phyloP scores from a whole-genome alignment of 2,329 filamentous ascomycete species.

The Aschersonia sp. region DNA sequence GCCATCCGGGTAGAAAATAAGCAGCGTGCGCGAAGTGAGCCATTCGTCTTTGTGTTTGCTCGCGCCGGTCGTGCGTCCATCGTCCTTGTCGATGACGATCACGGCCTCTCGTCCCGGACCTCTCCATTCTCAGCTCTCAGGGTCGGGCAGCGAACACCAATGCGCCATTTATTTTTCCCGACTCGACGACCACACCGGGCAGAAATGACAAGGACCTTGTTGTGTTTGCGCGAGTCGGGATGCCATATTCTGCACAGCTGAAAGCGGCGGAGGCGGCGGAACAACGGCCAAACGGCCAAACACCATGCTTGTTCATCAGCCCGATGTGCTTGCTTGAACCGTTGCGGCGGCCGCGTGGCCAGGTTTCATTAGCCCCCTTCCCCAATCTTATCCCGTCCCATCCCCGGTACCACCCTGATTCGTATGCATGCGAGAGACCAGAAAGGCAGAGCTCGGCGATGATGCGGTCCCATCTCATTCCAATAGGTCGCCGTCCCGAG shows the following conservation, averaged over 20 bases:
- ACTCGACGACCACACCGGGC: no score
- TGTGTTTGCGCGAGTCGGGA: neutral
- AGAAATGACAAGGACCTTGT: no score
- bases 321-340: neutral
- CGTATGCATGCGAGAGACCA: neutral
- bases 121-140: no score
- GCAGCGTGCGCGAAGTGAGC: neutral
- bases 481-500: neutral
- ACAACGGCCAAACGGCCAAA: neutral
- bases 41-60: neutral
- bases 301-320: neutral
- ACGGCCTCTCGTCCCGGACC: no score
- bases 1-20: neutral
- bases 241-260: neutral
- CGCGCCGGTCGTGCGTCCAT: no score
- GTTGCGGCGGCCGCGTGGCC: neutral
- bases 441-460: neutral
- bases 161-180: no score
- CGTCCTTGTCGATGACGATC: no score
- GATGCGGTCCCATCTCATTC: neutral
- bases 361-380: conserved; percentile 1
- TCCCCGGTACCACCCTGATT: neutral
- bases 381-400: neutral
- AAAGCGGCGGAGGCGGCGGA: neutral
- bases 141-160: no score